Base-by-base conservation (phyloP, 768 basidiomycete genomes). In the Boletus sp. region DNA sequence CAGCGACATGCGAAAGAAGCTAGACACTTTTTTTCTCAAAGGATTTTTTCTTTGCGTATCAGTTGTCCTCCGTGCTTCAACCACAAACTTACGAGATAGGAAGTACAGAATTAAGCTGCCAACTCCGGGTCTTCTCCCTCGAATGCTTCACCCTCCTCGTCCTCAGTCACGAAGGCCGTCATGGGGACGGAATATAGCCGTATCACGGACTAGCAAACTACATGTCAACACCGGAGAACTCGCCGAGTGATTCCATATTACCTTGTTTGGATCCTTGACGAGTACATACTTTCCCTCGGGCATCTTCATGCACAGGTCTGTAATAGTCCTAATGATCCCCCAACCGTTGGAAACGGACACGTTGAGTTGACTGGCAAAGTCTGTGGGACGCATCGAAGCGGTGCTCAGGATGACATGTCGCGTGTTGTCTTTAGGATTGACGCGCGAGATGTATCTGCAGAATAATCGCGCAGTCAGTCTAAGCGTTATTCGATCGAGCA, bases 241-340 rank as follows among this genome's bases (percentile, higher is more conserved):
- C 27, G 21, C 17, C 40, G 39, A 51, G 17, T 51, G 41, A 53
- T 53, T 48, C 40, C 33, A 70, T 80, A 63, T 52, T 66, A 96
- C 95, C 84, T 84, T 93, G 81, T 98, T 98, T 17, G 97, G 96
- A 72, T 99, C 97, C 74, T 96, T 97, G 49, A 99, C 85, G 27
- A 99, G 77, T 14, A 98, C 90, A 68, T 98, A 99, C 71, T 97
- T 97, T 70, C 97, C 97, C 72, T 98, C 96, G 21, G 93, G 92
- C 85, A 94, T 87, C 72, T 95, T 94, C 84, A 97, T 84, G 71
- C 90, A 91, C 56, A 98, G 73, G 66, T 99, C 97, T 29, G 91
- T 88, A 55, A 99, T 87, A 13, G 91, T 96, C 55, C 97, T 82
- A 32, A 98, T 92, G 65, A 99, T 98, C 51, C 97, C 97, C 97